Percentiles rank a stretch among this genome's conserved stretches.
These are phyloP conservation scores for Cairneyella variabilis DNA, from an alignment of 495 filamentous ascomycete genomes.

Conservation along the genomic window DNA sequence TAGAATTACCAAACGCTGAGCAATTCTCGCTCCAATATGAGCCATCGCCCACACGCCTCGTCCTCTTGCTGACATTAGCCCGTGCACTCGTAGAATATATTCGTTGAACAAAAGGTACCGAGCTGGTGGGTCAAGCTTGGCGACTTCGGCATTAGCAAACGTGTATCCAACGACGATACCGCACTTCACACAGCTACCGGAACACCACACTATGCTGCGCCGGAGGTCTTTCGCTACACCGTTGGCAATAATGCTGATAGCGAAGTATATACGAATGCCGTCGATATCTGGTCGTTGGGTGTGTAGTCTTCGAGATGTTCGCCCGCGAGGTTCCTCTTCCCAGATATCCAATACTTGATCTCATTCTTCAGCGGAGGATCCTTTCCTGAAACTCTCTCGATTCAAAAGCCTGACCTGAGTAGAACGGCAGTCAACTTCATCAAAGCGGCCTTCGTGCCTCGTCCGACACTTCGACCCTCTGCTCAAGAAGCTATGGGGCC, in stretches of 20 bases:
- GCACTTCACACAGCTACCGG: constrained; percentile 29
- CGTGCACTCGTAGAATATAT: constrained; percentile 36
- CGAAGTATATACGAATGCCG: constrained; percentile 1
- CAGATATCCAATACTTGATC: background rate
- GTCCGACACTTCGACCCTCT: background rate
- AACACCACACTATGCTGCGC: constrained; percentile 35
- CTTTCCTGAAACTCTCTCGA: background rate
- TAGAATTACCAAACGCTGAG: too few relatives aligned
- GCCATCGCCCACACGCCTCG: too few relatives aligned
- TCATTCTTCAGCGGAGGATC: background rate
- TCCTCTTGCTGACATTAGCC: too few relatives aligned
- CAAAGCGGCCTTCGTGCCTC: background rate
- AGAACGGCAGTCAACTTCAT: background rate
- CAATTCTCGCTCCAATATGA: too few relatives aligned
- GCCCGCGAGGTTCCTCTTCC: background rate
- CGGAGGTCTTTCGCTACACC: constrained; percentile 29
- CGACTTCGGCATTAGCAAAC: constrained; percentile 48
- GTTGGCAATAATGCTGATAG: background rate
- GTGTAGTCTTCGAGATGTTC: background rate
- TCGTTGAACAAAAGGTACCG: constrained; percentile 25
- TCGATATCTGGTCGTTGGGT: constrained; percentile 3
- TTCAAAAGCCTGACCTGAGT: background rate
- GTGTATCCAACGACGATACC: constrained; percentile 24
- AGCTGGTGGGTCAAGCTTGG: constrained; percentile 48
- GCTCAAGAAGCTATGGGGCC: too few relatives aligned